Evolutionary conservation across 2,329 filamentous ascomycete species (phyloP).

Genomic region (Lachnellula hyalina): DNA sequence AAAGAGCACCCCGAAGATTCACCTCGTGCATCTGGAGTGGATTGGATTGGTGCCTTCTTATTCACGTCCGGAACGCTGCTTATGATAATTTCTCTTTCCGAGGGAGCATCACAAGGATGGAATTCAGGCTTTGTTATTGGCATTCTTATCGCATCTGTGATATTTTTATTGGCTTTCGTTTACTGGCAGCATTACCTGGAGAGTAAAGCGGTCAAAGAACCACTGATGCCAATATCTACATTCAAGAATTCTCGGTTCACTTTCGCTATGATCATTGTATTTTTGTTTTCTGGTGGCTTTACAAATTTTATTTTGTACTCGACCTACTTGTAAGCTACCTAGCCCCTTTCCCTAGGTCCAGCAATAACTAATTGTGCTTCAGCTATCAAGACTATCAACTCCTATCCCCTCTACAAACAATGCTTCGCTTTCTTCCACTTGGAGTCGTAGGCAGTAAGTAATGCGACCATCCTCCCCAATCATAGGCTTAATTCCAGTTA

Average conservation of each 20-base stretch:
- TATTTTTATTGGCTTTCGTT: conserved; percentile 39
- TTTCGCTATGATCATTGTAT: conserved; percentile 60
- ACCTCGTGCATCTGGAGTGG: conserved; percentile 41
- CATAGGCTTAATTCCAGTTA: background rate
- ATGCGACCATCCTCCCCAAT: background rate
- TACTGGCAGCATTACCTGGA: conserved; percentile 50
- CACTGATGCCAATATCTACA: conserved; percentile 62
- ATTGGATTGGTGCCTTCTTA: conserved; percentile 61
- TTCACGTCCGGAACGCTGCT: conserved; percentile 58
- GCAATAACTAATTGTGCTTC: background rate
- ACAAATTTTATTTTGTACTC: conserved; percentile 63
- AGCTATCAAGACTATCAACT: conserved; percentile 63
- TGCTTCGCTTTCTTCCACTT: conserved; percentile 62
- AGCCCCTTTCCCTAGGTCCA: too few relatives aligned
- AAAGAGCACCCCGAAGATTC: conserved; percentile 2
- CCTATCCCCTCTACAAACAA: conserved; percentile 58
- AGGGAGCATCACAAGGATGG: conserved; percentile 68
- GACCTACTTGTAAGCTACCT: conserved; percentile 48
- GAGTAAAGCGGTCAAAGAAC: conserved; percentile 42
- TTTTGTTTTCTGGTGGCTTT: conserved; percentile 61
- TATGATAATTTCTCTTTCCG: conserved; percentile 61
- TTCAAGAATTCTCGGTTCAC: conserved; percentile 56
- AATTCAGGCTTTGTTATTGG: conserved; percentile 50
- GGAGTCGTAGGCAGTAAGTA: conserved; percentile 47
- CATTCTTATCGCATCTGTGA: conserved; percentile 47